Conservation (phyloP, 1,139 yeast species). For the Yamadazyma spencermartinsiae region DNA sequence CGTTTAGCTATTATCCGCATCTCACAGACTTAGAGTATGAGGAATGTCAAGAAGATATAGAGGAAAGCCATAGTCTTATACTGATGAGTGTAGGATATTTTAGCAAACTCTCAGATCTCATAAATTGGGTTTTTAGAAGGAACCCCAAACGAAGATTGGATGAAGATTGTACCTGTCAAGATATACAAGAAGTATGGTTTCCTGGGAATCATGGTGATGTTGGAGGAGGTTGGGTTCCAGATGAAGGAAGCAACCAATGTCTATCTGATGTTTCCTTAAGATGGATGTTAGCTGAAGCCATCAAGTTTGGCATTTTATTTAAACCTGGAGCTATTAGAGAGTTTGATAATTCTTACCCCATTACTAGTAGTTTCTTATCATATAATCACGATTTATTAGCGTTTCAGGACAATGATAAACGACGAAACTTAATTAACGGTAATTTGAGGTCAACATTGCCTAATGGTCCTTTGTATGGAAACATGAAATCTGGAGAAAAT, state of each 20-base stretch:
- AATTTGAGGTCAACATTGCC: slow-evolving; percentile 6
- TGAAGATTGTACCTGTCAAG: slow-evolving; percentile 23
- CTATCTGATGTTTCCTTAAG: slow-evolving; percentile 48
- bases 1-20: slow-evolving; percentile 32
- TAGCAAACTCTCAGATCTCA: slow-evolving; percentile 3
- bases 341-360: slow-evolving; percentile 37
- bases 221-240: slow-evolving; percentile 67
- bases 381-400: slow-evolving; percentile 49
- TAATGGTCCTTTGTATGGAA: slow-evolving; percentile 19
- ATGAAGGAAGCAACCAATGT: slow-evolving; percentile 29
- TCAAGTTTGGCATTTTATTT: slow-evolving; percentile 49
- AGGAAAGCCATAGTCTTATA: slow-evolving; percentile 2
- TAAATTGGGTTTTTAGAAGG: slow-evolving; percentile 9
- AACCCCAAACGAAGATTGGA: slow-evolving; percentile 5
- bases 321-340: slow-evolving; percentile 37
- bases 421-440: neutral
- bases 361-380: slow-evolving; percentile 40
- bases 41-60: slow-evolving; percentile 9
- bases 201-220: slow-evolving; percentile 68
- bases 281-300: slow-evolving; percentile 59
- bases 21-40: slow-evolving; percentile 24
- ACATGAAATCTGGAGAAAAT: slow-evolving; percentile 26
- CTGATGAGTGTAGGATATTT: slow-evolving; percentile 5
- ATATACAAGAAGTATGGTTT: slow-evolving; percentile 58
- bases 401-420: slow-evolving; percentile 1